Percentiles rank a stretch among this genome's conserved stretches.
phyloP scores from a whole-genome alignment of 768 basidiomycete species.

The Lyophyllum atratum region DNA sequence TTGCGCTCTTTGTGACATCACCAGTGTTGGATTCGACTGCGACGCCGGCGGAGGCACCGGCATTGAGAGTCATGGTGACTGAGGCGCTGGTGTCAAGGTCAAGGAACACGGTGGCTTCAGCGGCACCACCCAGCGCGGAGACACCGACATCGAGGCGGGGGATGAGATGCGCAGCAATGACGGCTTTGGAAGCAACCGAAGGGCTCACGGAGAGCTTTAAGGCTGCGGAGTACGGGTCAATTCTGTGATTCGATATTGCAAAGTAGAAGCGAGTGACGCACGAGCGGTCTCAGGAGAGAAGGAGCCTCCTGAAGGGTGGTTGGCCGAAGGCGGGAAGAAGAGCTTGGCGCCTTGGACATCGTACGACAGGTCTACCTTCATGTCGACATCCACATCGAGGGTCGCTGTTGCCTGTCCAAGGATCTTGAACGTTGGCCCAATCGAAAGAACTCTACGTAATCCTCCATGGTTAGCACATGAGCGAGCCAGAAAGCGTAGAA shows the following conservation, averaged over 20 bases:
- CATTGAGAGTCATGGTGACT: conserved; percentile 14
- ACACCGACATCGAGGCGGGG: conserved; percentile 49
- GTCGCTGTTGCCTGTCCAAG: conserved; percentile 25
- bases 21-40: conserved; percentile 3
- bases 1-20: neutral
- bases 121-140: conserved; percentile 36
- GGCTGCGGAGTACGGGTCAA: conserved; percentile 24
- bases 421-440: conserved; percentile 43
- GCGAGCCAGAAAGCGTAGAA: neutral
- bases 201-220: conserved; percentile 43
- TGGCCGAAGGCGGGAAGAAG: conserved; percentile 36
- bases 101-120: conserved; percentile 42
- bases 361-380: conserved; percentile 34
- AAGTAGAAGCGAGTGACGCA: conserved; percentile 21
- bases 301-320: conserved; percentile 21
- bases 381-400: conserved; percentile 34
- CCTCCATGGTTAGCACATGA: neutral
- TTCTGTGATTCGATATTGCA: neutral
- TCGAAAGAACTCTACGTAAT: conserved; percentile 32
- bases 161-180: conserved; percentile 47
- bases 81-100: conserved; percentile 38
- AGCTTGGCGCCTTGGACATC: conserved; percentile 30
- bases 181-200: conserved; percentile 37
- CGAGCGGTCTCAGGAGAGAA: conserved; percentile 31
- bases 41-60: neutral